Evolutionary conservation across 306 rosid species (phyloP).

Genomic region (Vigna mungo): DNA sequence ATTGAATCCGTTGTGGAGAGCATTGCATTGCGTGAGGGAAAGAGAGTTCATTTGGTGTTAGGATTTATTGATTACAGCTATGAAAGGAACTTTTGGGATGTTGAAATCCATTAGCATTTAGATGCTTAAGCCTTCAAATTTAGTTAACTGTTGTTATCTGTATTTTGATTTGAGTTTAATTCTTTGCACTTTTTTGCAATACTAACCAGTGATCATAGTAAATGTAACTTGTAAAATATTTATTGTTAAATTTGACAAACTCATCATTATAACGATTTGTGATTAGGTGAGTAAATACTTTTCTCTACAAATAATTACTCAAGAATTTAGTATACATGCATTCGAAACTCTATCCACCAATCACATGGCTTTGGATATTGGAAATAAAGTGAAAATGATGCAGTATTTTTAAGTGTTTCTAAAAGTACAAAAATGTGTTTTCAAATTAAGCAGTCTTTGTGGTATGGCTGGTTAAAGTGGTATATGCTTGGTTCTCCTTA

Average conservation of each 20-base stretch:
- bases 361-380: neutral
- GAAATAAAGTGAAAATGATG: neutral
- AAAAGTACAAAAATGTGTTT: neutral
- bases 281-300: neutral
- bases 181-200: neutral
- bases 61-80: slow-evolving; percentile 10
- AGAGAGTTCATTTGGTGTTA: neutral
- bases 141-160: neutral
- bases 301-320: neutral
- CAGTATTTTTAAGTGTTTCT: neutral
- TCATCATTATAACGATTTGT: neutral
- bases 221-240: neutral
- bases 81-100: neutral
- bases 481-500: neutral
- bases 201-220: neutral
- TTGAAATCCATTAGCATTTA: neutral
- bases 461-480: neutral
- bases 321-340: neutral
- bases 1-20: neutral
- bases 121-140: slow-evolving; percentile 6
- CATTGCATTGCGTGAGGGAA: neutral
- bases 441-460: neutral
- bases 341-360: neutral
- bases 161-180: neutral
- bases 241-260: neutral